Percentiles rank a stretch among this genome's conserved stretches.
Conservation (phyloP, 2,329 filamentous ascomycete species). For the Orbilia brochopaga region DNA sequence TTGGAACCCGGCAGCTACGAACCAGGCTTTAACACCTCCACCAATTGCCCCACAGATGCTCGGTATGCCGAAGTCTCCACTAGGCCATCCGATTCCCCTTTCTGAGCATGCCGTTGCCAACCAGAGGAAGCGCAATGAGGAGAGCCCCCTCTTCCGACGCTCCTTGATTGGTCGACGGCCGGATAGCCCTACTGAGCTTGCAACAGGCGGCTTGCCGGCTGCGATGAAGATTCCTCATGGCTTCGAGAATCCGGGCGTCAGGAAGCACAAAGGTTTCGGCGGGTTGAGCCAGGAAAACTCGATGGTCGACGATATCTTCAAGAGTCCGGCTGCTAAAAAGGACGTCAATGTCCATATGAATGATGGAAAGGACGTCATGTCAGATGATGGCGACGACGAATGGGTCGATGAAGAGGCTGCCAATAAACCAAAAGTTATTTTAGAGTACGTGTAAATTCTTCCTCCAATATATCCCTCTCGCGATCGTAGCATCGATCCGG, state of each 20-base stretch:
- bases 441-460: slow-evolving; percentile 11
- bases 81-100: slow-evolving; percentile 9
- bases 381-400: slow-evolving; percentile 21
- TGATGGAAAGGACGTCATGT: neutral
- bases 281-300: slow-evolving; percentile 17
- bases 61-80: slow-evolving; percentile 16
- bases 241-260: slow-evolving; percentile 30
- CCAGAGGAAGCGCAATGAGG: slow-evolving; percentile 14
- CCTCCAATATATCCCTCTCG: neutral
- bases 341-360: neutral
- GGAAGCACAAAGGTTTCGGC: slow-evolving; percentile 32
- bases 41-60: neutral
- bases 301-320: neutral
- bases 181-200: slow-evolving; percentile 17
- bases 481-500: neutral
- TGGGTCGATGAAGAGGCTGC: slow-evolving; percentile 25
- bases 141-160: slow-evolving; percentile 32
- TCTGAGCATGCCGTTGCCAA: neutral
- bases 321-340: neutral
- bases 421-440: slow-evolving; percentile 1
- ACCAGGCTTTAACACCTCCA: slow-evolving; percentile 6
- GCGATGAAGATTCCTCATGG: slow-evolving; percentile 43
- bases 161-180: slow-evolving; percentile 33
- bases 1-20: neutral
- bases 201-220: slow-evolving; percentile 2